Base-by-base conservation (phyloP, 1,284 basidiomycete genomes). In the Cutaneotrichosporon spelunceum region DNA sequence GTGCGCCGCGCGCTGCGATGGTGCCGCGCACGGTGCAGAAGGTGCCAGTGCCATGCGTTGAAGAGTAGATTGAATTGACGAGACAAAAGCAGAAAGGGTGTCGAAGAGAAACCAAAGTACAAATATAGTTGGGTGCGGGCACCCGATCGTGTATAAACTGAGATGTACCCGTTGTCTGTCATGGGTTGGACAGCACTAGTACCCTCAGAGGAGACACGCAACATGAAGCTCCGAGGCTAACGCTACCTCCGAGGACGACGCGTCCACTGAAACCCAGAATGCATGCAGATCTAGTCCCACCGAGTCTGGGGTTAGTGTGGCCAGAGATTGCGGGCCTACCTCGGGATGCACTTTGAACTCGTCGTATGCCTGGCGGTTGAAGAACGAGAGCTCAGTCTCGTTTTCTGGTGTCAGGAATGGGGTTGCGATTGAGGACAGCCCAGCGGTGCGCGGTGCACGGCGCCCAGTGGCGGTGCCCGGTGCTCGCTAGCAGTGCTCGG, bases 361-460 rank as follows among this genome's bases (percentile, higher is more conserved):
- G 54, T 91, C 86, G 70, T 95, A 96, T 11, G 85, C 79, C 48
- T 84, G 82, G 45, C 84, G 82, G 70, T 88, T 88, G 82, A 96
- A 96, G 78, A 94, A 88, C 72, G 90, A 93, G 65, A 93, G 83
- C 80, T 97, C 93, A 0, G 90, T 90, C 78, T 97, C 93, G 75
- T 96, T 94, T 78, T 95, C 93, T 96, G 79, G 24, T 48, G 57
- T 57, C 49, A 62, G 34, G n/a, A n/a, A n/a, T n/a, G n/a, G n/a
- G n/a, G n/a, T n/a, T n/a, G n/a, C n/a, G n/a, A n/a, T n/a, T n/a
- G n/a, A n/a, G n/a, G n/a, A n/a, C n/a, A n/a, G n/a, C n/a, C n/a
- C n/a, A n/a, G n/a, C n/a, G n/a, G n/a, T n/a, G n/a, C n/a, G n/a
- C n/a, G n/a, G n/a, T n/a, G n/a, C n/a, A n/a, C n/a, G n/a, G n/a